Evolutionary conservation across 2,329 filamentous ascomycete genomes (phyloP), one percentile per base, ranked within the genome.

Genomic region (Arthrobotrys conoides): DNA sequence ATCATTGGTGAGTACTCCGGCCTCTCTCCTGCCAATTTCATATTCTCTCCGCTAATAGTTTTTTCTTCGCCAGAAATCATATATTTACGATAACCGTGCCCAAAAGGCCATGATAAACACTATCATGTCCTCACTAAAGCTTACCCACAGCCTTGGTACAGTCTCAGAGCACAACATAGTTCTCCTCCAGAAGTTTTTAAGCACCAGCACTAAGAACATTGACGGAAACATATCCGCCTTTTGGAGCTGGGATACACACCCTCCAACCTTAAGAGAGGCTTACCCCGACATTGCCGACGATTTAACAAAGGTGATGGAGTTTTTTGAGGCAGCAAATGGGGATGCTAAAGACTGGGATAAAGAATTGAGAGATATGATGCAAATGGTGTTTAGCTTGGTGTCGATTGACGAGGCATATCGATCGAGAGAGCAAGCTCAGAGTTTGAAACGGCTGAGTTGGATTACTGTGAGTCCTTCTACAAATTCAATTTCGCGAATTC

Each of bases 381-480:
- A 66, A 14, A 57, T 81, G 80, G 77, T 80, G 1, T 71, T 77
- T 22, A 81, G 66, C 30, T 49, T 81, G 9, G 77, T 81, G 4
- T 81, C 81, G 10, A 81, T 81, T 24, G 80, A 81, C 36, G 81
- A 81, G 36, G 81, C 79, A n/a, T 81, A 81, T 46, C 53, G 79
- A 22, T 81, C 80, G 27, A 76, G 81, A 16, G 80, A 81, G 55
- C 81, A 81, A 51, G 76, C 76, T 41, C 76, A 68, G 12, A 81
- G 81, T 48, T 72, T 81, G 41, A 81, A 80, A 18, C 61, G 81
- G 14, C 24, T 81, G n/a, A 81, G 79, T 55, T 81, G 80, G 81
- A 79, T 81, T 53, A 81, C 81, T 18, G 80, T 81, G 70, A 46
- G 80, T 48, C 49, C 20, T 27, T 27, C 22, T 36, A 14, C 48